These are phyloP conservation scores for Trichosporon coremiiforme DNA, from an alignment of 1,284 basidiomycete species.

Conservation along the genomic window DNA sequence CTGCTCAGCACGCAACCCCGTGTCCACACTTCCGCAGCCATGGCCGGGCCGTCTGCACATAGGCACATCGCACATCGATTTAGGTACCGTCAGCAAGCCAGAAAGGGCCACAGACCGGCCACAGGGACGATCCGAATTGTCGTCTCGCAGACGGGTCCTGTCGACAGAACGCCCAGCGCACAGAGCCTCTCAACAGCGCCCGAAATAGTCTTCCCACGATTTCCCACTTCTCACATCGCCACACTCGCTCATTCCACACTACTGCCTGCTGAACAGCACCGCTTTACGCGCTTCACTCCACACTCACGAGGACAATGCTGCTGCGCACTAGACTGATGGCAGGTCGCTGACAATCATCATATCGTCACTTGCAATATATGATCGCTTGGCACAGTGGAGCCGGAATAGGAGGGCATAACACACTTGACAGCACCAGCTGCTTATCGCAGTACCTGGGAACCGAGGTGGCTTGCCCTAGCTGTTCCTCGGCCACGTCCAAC, in stretches of 20 bases:
- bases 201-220: not conserved
- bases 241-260: conserved; percentile 2
- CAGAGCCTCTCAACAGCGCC: too few relatives aligned
- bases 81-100: too few relatives aligned
- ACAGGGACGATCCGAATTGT: not conserved
- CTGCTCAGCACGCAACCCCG: not conserved
- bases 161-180: not conserved
- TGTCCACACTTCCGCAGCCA: not conserved
- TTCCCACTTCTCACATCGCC: not conserved
- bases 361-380: too few relatives aligned
- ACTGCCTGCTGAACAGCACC: not conserved
- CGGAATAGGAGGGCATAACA: too few relatives aligned
- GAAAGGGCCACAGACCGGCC: too few relatives aligned
- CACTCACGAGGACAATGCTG: not conserved
- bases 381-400: too few relatives aligned
- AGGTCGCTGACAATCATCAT: not conserved
- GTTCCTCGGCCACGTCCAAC: too few relatives aligned
- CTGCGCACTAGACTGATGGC: not conserved
- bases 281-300: not conserved
- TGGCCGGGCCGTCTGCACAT: too few relatives aligned
- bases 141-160: not conserved
- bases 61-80: too few relatives aligned
- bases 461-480: too few relatives aligned
- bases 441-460: too few relatives aligned
- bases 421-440: too few relatives aligned